These are phyloP conservation scores for Chimonanthus salicifolius DNA, from an alignment of 164 flowering plant species.

Conservation along the genomic window DNA sequence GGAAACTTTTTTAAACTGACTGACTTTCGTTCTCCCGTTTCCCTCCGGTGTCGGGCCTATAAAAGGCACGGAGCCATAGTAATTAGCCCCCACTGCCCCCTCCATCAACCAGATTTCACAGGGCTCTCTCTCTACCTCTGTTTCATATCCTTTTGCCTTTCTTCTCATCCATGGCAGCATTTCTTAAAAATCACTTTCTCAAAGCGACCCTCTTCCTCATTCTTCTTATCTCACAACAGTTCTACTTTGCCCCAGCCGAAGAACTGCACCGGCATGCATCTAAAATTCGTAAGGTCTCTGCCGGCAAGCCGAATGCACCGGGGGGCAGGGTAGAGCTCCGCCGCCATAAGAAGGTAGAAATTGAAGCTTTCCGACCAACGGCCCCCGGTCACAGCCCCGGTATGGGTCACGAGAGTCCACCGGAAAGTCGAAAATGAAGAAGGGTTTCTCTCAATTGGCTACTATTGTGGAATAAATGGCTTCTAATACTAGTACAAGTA, in stretches of 20 bases:
- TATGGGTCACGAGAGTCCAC: slow-evolving; percentile 16
- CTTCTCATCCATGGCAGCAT: slow-evolving; percentile 2
- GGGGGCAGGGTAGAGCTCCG: no score
- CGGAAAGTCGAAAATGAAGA: neutral
- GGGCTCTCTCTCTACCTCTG: neutral
- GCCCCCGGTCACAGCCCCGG: slow-evolving; percentile 22
- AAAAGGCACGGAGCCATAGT: neutral
- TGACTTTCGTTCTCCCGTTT: neutral
- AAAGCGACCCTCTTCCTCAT: neutral
- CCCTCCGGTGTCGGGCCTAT: neutral
- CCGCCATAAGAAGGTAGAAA: slow-evolving; percentile 7
- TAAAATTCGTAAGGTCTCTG: neutral
- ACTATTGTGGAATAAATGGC: no score
- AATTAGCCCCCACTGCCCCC: neutral
- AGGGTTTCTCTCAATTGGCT: neutral
- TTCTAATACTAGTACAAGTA: no score
- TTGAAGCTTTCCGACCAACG: slow-evolving; percentile 19
- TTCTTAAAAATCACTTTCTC: neutral
- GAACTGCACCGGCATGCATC: neutral
- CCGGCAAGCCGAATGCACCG: neutral
- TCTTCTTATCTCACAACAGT: neutral
- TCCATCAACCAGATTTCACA: neutral
- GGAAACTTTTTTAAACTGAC: neutral
- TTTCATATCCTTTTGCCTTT: neutral
- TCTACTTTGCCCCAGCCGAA: neutral